Conservation (phyloP, 345 rosid species). For the Gossypium sturtianum region DNA sequence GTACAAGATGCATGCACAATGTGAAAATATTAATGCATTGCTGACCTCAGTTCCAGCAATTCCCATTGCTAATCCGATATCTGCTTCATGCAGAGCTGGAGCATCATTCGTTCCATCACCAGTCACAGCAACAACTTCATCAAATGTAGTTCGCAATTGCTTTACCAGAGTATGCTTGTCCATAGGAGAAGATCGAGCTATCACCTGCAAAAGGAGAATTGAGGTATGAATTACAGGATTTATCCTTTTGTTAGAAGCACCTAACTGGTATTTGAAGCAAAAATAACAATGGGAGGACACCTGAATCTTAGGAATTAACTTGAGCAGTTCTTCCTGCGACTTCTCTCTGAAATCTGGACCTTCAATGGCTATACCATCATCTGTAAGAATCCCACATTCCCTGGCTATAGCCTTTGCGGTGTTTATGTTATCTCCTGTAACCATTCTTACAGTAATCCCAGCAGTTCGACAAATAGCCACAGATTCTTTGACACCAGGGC, state of each 20-base stretch:
- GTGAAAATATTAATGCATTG: not conserved
- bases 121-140: constrained; percentile 87
- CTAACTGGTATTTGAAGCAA: not conserved
- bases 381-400: constrained; percentile 92
- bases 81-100: constrained; percentile 96
- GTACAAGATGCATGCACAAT: not conserved
- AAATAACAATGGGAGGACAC: constrained; percentile 24
- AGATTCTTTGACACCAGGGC: constrained; percentile 93
- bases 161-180: constrained; percentile 89
- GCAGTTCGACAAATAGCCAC: constrained; percentile 80
- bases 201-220: constrained; percentile 48
- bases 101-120: constrained; percentile 99
- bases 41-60: constrained; percentile 95
- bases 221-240: constrained; percentile 1
- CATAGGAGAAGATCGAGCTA: constrained; percentile 94
- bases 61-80: constrained; percentile 97
- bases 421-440: constrained; percentile 89
- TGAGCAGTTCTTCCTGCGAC: constrained; percentile 58
- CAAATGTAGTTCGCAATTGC: constrained; percentile 77
- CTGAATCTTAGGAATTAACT: constrained; percentile 89
- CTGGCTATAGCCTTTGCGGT: constrained; percentile 92
- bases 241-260: not conserved
- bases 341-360: constrained; percentile 88
- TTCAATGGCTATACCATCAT: constrained; percentile 77
- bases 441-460: constrained; percentile 88